These are phyloP conservation scores for Chrysanthemum lavandulifolium DNA, from an alignment of 129 eudicot genomes.

Conservation along the genomic window DNA sequence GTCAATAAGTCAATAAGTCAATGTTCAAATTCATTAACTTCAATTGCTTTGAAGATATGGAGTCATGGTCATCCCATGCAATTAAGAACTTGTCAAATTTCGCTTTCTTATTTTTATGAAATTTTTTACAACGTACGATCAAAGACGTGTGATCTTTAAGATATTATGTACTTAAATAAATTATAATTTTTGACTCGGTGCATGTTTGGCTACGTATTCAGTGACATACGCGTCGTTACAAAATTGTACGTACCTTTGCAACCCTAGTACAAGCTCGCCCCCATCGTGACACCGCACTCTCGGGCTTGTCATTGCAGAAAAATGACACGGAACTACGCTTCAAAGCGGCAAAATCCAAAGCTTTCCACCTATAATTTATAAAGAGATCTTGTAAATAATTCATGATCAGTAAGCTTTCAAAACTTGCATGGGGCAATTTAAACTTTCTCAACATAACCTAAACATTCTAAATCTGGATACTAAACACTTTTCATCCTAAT, in stretches of 20 bases:
- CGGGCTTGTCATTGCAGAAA: conserved; percentile 51
- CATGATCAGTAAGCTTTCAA: too few relatives aligned
- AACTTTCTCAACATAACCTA: too few relatives aligned
- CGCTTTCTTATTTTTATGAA: not conserved
- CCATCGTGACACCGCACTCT: conserved; percentile 81
- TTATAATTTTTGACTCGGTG: not conserved
- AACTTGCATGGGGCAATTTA: too few relatives aligned
- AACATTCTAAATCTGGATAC: not conserved
- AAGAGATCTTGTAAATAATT: not conserved
- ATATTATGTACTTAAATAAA: not conserved
- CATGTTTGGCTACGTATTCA: conserved; percentile 17
- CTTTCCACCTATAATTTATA: conserved; percentile 66
- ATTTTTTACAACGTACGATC: not conserved
- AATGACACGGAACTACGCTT: conserved; percentile 62
- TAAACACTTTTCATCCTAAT: not conserved
- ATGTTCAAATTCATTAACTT: conserved; percentile 29
- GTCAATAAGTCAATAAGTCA: conserved; percentile 11
- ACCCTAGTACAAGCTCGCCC: conserved; percentile 36
- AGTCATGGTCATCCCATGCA: conserved; percentile 18
- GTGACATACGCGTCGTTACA: too few relatives aligned
- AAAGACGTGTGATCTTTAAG: not conserved
- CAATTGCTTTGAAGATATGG: conserved; percentile 16
- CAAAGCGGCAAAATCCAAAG: conserved; percentile 60
- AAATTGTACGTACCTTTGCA: conserved; percentile 44
- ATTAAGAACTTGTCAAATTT: conserved; percentile 30